A percentile compares a stretch with the other conserved stretches of the same genome.
phyloP scores from a whole-genome alignment of 331 rosid species.

The Malus hybrid region DNA sequence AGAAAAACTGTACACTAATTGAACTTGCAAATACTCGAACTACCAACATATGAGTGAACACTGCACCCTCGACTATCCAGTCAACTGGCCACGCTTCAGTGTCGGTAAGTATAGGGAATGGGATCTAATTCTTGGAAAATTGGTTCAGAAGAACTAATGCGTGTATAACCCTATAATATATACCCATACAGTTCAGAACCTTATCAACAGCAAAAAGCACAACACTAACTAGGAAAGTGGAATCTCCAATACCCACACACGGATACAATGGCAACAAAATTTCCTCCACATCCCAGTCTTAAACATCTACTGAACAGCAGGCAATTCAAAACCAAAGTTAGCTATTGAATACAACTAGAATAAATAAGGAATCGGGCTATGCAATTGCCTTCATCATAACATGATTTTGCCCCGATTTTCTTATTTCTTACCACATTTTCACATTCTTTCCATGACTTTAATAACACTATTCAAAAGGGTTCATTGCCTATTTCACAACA shows the following conservation, averaged over 20 bases:
- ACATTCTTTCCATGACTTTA: background rate
- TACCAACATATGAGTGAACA: background rate
- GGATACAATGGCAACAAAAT: background rate
- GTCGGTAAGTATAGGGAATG: background rate
- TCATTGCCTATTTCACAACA: background rate
- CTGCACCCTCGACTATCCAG: background rate
- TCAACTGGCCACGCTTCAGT: background rate
- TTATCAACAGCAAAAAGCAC: background rate
- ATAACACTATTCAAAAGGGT: background rate
- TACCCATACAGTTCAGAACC: background rate
- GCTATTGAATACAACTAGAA: background rate
- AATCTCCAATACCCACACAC: background rate
- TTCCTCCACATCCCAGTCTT: background rate
- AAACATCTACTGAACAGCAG: background rate
- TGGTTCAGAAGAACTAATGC: background rate
- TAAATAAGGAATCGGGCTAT: background rate
- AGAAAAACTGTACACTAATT: background rate
- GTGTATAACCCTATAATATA: background rate
- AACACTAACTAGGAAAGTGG: background rate
- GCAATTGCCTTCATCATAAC: background rate
- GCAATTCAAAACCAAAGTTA: background rate
- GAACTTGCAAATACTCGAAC: background rate
- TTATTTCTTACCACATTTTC: background rate
- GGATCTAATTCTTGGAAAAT: background rate
- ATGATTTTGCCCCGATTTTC: background rate